These are phyloP conservation scores for Limnanthes douglasii DNA, from an alignment of 345 rosid species.

Conservation along the genomic window DNA sequence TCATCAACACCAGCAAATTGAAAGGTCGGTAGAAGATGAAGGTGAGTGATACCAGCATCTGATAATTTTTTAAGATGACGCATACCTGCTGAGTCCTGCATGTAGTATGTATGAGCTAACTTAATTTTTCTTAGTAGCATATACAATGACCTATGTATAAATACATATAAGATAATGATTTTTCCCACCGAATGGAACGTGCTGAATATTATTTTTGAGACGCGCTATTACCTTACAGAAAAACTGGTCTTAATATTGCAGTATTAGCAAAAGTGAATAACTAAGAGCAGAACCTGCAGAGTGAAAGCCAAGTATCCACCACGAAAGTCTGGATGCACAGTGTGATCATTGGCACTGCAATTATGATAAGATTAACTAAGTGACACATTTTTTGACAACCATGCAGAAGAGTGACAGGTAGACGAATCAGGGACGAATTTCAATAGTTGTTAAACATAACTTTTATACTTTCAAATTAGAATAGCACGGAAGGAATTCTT, in stretches of 20 bases:
- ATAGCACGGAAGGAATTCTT: too few relatives aligned
- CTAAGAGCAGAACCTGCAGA: constrained; percentile 37
- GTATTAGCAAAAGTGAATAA: too few relatives aligned
- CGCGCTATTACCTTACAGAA: not conserved
- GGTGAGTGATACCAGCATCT: constrained; percentile 77
- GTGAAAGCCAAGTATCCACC: constrained; percentile 91
- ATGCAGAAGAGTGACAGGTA: too few relatives aligned
- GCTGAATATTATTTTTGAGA: constrained; percentile 8
- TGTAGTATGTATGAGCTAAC: constrained; percentile 9
- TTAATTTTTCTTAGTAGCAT: too few relatives aligned
- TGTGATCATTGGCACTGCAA: constrained; percentile 50
- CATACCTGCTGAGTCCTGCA: constrained; percentile 73
- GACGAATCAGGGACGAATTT: too few relatives aligned
- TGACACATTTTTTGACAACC: too few relatives aligned
- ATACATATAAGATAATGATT: too few relatives aligned
- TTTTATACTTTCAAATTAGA: too few relatives aligned
- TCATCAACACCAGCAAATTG: constrained; percentile 87
- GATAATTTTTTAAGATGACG: constrained; percentile 67
- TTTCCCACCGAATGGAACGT: too few relatives aligned
- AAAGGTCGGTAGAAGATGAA: constrained; percentile 79
- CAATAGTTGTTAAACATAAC: too few relatives aligned
- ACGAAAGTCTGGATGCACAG: constrained; percentile 39
- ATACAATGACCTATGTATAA: too few relatives aligned
- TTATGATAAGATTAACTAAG: constrained; percentile 9
- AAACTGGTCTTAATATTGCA: too few relatives aligned